These are phyloP conservation scores for Pseudocercospora fuligena DNA, from an alignment of 2,329 filamentous ascomycete species.

Conservation along the genomic window DNA sequence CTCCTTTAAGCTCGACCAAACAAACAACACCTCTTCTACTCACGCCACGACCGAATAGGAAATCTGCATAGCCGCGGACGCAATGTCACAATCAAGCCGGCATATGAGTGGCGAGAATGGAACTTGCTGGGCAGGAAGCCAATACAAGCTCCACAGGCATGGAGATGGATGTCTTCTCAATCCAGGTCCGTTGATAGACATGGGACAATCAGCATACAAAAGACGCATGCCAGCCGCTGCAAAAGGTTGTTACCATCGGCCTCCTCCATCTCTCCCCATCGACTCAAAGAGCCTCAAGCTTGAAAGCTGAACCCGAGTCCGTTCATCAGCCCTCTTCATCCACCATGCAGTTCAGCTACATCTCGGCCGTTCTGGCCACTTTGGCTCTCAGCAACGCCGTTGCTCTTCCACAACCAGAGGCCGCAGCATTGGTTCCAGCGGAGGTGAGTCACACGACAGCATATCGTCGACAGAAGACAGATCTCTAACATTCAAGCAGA, in stretches of 20 bases:
- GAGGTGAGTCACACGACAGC: background rate
- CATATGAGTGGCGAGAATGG: background rate
- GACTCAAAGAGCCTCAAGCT: background rate
- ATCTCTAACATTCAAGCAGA: background rate
- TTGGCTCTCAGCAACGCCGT: background rate
- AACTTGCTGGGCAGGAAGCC: background rate
- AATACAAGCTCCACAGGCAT: background rate
- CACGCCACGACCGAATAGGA: conserved; percentile 6
- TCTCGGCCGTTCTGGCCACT: conserved; percentile 1
- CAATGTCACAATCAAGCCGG: background rate
- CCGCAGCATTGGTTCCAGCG: background rate
- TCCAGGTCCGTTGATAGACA: background rate
- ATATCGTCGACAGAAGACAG: background rate
- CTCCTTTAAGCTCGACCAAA: background rate
- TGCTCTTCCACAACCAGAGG: background rate
- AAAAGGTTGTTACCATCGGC: background rate
- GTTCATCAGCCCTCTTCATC: background rate
- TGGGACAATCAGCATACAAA: conserved; percentile 8
- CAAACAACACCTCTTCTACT: background rate
- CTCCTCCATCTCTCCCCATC: background rate
- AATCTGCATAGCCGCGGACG: background rate
- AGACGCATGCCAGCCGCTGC: background rate
- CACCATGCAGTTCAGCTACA: conserved; percentile 1
- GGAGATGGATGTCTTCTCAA: background rate
- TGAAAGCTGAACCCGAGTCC: background rate